These are phyloP conservation scores for Leishmania braziliensis DNA, from an alignment of 208 protist species.

Conservation along the genomic window DNA sequence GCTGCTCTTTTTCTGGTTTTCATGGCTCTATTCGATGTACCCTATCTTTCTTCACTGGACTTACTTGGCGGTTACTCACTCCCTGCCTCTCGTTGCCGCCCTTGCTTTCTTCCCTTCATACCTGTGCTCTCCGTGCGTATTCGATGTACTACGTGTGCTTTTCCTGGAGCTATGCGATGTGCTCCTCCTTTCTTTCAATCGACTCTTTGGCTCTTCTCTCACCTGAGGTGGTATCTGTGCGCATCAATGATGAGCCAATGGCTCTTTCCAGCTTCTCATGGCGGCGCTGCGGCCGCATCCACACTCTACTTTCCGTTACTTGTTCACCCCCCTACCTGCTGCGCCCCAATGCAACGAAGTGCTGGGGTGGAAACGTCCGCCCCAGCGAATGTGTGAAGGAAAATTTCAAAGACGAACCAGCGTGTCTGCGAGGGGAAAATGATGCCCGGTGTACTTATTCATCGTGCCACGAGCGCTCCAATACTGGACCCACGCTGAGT, in stretches of 20 bases:
- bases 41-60: too few species aligned
- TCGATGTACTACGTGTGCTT: constrained; percentile 1
- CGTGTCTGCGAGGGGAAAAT: not conserved
- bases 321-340: not conserved
- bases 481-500: not conserved
- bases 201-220: not conserved
- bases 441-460: not conserved
- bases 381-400: not conserved
- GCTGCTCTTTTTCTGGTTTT: not conserved
- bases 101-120: not conserved
- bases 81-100: not conserved
- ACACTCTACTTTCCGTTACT: not conserved
- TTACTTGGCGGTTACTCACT: not conserved
- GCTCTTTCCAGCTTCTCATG: not conserved
- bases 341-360: not conserved
- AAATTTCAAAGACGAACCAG: too few species aligned
- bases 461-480: not conserved
- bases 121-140: not conserved
- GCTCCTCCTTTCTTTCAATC: constrained; percentile 4
- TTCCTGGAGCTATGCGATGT: constrained; percentile 8
- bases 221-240: too few species aligned
- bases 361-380: not conserved
- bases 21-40: not conserved
- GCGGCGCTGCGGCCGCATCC: not conserved
- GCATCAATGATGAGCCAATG: not conserved